Conservation (phyloP, 164 flowering plant species). For the Berberis thunbergii region DNA sequence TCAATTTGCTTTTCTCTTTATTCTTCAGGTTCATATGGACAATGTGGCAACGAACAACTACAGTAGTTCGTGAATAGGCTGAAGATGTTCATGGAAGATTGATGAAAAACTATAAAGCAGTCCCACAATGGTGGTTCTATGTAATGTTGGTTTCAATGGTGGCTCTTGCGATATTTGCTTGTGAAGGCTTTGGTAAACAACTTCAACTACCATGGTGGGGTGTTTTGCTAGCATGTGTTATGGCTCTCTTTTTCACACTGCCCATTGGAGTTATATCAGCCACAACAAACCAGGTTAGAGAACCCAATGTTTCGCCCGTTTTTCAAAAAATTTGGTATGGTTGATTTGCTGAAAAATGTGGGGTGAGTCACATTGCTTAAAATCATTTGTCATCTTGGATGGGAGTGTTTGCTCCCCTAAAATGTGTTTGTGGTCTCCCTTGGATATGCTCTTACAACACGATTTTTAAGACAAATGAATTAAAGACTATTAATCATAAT, state of each 20-base stretch:
- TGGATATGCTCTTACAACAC: not conserved
- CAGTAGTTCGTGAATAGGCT: slow-evolving; percentile 7
- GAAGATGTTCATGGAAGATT: slow-evolving; percentile 58
- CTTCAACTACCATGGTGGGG: slow-evolving; percentile 95
- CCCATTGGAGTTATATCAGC: slow-evolving; percentile 71
- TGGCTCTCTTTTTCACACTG: slow-evolving; percentile 60
- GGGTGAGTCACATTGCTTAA: too few species aligned
- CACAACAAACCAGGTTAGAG: slow-evolving; percentile 58
- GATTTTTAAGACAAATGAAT: not conserved
- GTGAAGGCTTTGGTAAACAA: slow-evolving; percentile 60
- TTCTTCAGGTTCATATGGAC: slow-evolving; percentile 6
- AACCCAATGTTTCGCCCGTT: too few species aligned
- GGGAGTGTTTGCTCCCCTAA: too few species aligned
- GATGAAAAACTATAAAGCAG: slow-evolving; percentile 64
- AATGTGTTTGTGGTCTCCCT: too few species aligned
- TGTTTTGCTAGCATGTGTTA: slow-evolving; percentile 40
- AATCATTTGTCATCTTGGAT: too few species aligned
- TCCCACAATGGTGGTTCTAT: slow-evolving; percentile 84
- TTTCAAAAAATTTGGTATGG: too few species aligned
- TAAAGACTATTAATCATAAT: too few species aligned
- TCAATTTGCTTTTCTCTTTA: not conserved
- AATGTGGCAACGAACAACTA: too few species aligned
- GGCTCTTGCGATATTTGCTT: slow-evolving; percentile 32
- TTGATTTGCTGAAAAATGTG: too few species aligned
- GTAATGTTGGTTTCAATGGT: slow-evolving; percentile 22